Conservation (phyloP, 305 asterid genomes). For the Solanum chacoense region DNA sequence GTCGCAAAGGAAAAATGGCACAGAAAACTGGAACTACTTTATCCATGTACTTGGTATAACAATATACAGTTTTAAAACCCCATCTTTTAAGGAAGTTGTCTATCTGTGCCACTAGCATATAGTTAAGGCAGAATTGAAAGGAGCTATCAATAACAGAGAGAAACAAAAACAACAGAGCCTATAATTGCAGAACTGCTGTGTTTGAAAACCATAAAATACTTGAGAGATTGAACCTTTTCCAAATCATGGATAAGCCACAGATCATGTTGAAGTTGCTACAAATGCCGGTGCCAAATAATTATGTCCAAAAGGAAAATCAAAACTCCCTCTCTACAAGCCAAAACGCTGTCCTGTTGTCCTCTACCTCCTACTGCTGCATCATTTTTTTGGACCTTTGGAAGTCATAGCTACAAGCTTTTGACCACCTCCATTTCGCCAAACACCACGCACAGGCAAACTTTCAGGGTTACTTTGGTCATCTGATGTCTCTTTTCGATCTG, state of each 20-base stretch:
- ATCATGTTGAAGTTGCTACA: background rate
- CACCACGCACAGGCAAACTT: constrained; percentile 54
- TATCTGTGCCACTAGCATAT: background rate
- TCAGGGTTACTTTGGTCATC: constrained; percentile 20
- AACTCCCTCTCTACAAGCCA: background rate
- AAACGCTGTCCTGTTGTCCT: background rate
- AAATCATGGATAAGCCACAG: background rate
- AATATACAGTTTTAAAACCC: background rate
- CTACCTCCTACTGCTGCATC: constrained; percentile 6
- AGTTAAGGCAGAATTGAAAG: background rate
- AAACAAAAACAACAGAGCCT: background rate
- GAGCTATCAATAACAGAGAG: background rate
- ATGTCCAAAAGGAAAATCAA: background rate
- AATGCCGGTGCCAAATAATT: background rate
- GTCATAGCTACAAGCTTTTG: constrained; percentile 49
- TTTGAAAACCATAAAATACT: background rate
- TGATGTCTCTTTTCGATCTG: constrained; percentile 20
- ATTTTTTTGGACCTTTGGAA: constrained; percentile 28
- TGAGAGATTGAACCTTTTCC: background rate
- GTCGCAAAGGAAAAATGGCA: background rate
- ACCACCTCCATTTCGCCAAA: constrained; percentile 83
- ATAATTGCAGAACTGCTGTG: background rate
- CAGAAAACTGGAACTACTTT: background rate
- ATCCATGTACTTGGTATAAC: background rate
- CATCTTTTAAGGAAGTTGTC: background rate